phyloP scores from a whole-genome alignment of 2,329 filamentous ascomycete genomes.

The Pleomassaria siparia region DNA sequence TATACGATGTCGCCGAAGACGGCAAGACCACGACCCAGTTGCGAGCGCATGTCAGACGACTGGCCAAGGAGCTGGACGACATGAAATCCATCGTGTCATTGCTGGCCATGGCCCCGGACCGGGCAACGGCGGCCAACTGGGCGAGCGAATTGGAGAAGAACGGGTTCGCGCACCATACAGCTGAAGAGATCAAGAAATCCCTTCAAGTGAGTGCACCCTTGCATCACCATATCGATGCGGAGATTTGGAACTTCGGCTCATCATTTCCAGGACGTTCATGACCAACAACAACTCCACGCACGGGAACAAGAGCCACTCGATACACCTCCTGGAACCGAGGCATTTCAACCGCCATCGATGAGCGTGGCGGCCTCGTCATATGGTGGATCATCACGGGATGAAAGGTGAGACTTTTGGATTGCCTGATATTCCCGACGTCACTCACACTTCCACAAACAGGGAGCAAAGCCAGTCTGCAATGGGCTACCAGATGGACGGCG shows the following conservation, averaged over 20 bases:
- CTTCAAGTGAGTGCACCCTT: slow-evolving; percentile 29
- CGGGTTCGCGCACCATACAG: slow-evolving; percentile 41
- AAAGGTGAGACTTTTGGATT: slow-evolving; percentile 23
- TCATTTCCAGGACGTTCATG: slow-evolving; percentile 23
- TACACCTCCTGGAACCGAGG: slow-evolving; percentile 30
- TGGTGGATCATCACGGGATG: slow-evolving; percentile 35
- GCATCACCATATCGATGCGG: neutral
- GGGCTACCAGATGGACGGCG: slow-evolving; percentile 23
- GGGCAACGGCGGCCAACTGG: slow-evolving; percentile 38
- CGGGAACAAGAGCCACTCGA: slow-evolving; percentile 29
- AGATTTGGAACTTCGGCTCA: neutral
- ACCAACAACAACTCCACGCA: slow-evolving; percentile 19
- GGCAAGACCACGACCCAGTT: slow-evolving; percentile 43
- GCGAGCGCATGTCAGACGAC: slow-evolving; percentile 39
- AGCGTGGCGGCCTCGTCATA: slow-evolving; percentile 34
- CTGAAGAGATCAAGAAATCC: slow-evolving; percentile 40
- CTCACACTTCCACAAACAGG: slow-evolving; percentile 28
- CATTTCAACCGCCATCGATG: slow-evolving; percentile 21
- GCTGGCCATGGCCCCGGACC: slow-evolving; percentile 37
- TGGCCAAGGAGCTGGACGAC: slow-evolving; percentile 43
- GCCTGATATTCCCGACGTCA: slow-evolving; percentile 1
- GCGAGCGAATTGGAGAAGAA: slow-evolving; percentile 41
- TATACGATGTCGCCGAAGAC: slow-evolving; percentile 44
- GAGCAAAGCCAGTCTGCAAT: slow-evolving; percentile 37
- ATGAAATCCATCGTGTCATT: slow-evolving; percentile 41